phyloP scores from a whole-genome alignment of 345 rosid genomes.

The Dipteronia sinensis region DNA sequence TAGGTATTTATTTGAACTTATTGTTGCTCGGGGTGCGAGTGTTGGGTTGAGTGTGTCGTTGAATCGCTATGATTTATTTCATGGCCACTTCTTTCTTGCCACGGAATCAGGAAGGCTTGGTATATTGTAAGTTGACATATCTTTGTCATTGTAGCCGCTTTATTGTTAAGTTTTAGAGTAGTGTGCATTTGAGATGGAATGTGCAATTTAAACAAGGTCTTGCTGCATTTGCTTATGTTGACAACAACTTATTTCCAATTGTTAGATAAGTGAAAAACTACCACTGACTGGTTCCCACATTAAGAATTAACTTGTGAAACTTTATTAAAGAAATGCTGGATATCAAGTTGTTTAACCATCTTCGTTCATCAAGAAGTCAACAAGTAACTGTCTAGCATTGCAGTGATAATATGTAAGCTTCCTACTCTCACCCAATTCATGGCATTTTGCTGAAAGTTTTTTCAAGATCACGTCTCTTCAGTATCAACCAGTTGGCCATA shows the following conservation, averaged over 20 bases:
- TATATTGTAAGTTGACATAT: constrained; percentile 59
- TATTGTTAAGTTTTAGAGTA: neutral
- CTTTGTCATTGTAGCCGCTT: neutral
- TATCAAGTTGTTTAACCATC: neutral
- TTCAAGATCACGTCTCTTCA: neutral
- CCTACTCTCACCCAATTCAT: neutral
- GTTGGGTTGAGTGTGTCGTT: constrained; percentile 64
- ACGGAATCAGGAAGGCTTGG: constrained; percentile 70
- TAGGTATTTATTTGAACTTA: constrained; percentile 65
- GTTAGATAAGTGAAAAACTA: too few species aligned
- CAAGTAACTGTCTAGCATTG: neutral
- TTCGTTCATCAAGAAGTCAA: neutral
- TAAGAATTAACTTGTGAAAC: too few species aligned
- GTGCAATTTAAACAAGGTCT: neutral
- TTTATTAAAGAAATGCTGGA: neutral
- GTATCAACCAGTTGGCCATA: neutral
- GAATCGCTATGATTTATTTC: constrained; percentile 81
- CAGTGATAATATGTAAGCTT: neutral
- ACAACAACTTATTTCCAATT: too few species aligned
- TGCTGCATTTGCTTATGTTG: too few species aligned
- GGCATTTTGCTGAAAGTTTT: neutral
- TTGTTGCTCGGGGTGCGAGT: constrained; percentile 67
- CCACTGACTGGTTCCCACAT: too few species aligned
- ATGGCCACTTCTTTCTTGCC: constrained; percentile 81
- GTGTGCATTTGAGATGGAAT: neutral